Evolutionary conservation across 106 monocot species (phyloP).

Genomic region (Gastrodia elata): DNA sequence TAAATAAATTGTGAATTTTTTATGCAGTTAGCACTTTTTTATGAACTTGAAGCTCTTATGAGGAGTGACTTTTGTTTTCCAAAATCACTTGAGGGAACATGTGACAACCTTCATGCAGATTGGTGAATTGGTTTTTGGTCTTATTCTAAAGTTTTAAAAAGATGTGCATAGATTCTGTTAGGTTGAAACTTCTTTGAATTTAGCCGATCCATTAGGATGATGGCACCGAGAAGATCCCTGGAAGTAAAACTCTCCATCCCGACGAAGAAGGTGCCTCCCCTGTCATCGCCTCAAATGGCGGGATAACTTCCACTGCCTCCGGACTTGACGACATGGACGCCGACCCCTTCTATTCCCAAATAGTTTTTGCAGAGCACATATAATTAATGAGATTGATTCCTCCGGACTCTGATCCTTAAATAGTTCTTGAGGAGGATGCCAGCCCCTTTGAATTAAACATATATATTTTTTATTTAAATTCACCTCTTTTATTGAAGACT

Average conservation of each 20-base stretch:
- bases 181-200: too few relatives aligned
- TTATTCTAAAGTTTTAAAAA: background rate
- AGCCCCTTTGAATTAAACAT: too few relatives aligned
- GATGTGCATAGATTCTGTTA: too few relatives aligned
- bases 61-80: background rate
- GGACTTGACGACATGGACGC: slow-evolving; percentile 36
- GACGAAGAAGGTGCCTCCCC: slow-evolving; percentile 8
- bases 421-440: too few relatives aligned
- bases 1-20: background rate
- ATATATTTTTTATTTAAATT: too few relatives aligned
- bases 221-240: slow-evolving; percentile 11
- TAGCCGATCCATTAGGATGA: too few relatives aligned
- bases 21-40: background rate
- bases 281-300: slow-evolving; percentile 20
- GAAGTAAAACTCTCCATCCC: slow-evolving; percentile 8
- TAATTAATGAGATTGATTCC: too few relatives aligned
- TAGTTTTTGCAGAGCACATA: slow-evolving; percentile 99
- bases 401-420: too few relatives aligned
- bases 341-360: slow-evolving; percentile 32
- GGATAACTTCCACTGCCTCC: slow-evolving; percentile 13
- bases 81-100: background rate
- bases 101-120: background rate
- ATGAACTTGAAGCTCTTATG: background rate
- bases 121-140: background rate
- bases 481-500: too few relatives aligned